phyloP scores from a whole-genome alignment of 2,329 filamentous ascomycete genomes.

The Fusarium avenaceum region DNA sequence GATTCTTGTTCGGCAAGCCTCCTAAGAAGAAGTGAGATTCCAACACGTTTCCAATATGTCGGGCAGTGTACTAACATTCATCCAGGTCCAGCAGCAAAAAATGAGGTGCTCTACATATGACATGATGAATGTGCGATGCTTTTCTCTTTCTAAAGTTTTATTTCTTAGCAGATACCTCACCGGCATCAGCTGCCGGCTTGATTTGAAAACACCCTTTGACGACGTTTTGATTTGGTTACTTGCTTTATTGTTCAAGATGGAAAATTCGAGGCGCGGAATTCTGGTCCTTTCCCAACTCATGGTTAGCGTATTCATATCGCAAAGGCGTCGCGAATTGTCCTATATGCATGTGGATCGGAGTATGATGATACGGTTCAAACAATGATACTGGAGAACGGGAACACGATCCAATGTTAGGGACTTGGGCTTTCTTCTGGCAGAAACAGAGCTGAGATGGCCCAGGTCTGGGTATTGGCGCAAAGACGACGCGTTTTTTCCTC shows the following conservation, averaged over 20 bases:
- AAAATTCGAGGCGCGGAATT: slow-evolving; percentile 38
- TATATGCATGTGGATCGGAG: slow-evolving; percentile 51
- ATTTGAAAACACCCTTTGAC: slow-evolving; percentile 34
- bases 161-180: slow-evolving; percentile 49
- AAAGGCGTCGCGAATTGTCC: slow-evolving; percentile 45
- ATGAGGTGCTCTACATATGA: slow-evolving; percentile 26
- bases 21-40: slow-evolving; percentile 52
- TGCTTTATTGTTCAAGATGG: slow-evolving; percentile 24
- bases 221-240: slow-evolving; percentile 24
- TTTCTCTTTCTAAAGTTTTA: slow-evolving; percentile 35
- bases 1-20: slow-evolving; percentile 50
- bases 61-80: slow-evolving; percentile 17
- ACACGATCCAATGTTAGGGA: slow-evolving; percentile 44
- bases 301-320: slow-evolving; percentile 46
- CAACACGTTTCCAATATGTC: no score
- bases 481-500: slow-evolving; percentile 43
- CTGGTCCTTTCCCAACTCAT: slow-evolving; percentile 39
- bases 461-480: slow-evolving; percentile 42
- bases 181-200: slow-evolving; percentile 39
- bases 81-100: slow-evolving; percentile 45
- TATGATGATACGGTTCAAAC: slow-evolving; percentile 47
- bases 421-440: slow-evolving; percentile 13
- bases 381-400: slow-evolving; percentile 40
- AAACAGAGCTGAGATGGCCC: slow-evolving; percentile 17
- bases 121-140: slow-evolving; percentile 36